Evolutionary conservation across 2,329 filamentous ascomycete species (phyloP), one percentile per base, ranked within the genome.

Genomic region (Fusarium luffae): DNA sequence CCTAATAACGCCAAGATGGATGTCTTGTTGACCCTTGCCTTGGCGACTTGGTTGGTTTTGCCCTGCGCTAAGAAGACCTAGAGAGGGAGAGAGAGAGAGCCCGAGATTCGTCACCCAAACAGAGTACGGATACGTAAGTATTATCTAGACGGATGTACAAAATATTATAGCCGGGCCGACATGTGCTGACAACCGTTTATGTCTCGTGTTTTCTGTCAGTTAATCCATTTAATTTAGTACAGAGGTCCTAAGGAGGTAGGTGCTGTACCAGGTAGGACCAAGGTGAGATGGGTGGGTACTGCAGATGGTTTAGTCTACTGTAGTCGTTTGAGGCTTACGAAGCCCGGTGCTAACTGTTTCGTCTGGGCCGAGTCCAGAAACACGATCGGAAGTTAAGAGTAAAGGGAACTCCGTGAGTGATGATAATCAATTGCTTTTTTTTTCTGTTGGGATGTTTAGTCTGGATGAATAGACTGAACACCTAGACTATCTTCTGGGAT

Each of bases 1-100:
- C 14, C 14, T 28, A 52, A 42, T 52, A 66, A 60, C 64, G 68
- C 69, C 66, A 68, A 72, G 69, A 55, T 58, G 63, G 63, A 55
- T 60, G 59, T 55, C 56, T 61, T 58, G 66, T 62, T 41, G 66
- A 59, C 57, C 69, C 69, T 69, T 66, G 62, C 46, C 41, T 58
- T 69, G 30, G 30, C 41, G 14, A 43, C 41, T 51, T 37, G 32
- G 21, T 51, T 27, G 32, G 48, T 34, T 10, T 40, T 51, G 49
- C 18, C 49, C 34, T 41, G 23, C 32, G 16, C 49, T 42, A 34
- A 37, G 52, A 63, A 68, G 34, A 37, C 18, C 34, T 37, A n/a
- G 34, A 51, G 59, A 51, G 54, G 44, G 46, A 60, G 44, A 16
- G 16, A 21, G 30, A 18, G 16, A 23, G 14, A 51, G 12, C 27